Conservation (phyloP, 1,284 basidiomycete species). For the Ustilago vetiveriae region DNA sequence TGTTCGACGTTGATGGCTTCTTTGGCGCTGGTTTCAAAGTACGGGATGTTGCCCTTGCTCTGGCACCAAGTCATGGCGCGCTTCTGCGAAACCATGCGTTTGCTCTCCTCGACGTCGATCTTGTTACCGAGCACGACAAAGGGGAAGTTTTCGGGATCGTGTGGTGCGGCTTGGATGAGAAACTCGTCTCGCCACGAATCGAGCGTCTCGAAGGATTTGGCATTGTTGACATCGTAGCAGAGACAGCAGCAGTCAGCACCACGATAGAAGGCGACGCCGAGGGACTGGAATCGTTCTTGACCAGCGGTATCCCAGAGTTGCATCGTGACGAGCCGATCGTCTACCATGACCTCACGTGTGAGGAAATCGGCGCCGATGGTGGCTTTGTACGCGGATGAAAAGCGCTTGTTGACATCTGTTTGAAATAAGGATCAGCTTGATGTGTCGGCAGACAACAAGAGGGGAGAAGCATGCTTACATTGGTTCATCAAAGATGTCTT, state of each 20-base stretch:
- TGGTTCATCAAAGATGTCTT: slow-evolving; percentile 99
- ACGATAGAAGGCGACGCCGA: slow-evolving; percentile 98
- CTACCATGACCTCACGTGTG: slow-evolving; percentile 98
- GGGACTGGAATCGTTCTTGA: slow-evolving; percentile 98
- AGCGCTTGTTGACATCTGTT: slow-evolving; percentile 93
- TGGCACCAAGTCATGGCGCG: slow-evolving; percentile 99
- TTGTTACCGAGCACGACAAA: slow-evolving; percentile 94
- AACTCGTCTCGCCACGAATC: slow-evolving; percentile 67
- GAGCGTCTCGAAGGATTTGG: slow-evolving; percentile 93
- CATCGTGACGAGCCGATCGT: slow-evolving; percentile 98
- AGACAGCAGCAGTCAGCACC: slow-evolving; percentile 99
- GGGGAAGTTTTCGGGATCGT: slow-evolving; percentile 98
- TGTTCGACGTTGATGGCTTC: slow-evolving; percentile 99
- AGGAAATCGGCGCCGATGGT: slow-evolving; percentile 71
- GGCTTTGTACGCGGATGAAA: slow-evolving; percentile 96
- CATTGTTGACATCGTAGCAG: slow-evolving; percentile 93
- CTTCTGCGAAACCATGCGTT: slow-evolving; percentile 98
- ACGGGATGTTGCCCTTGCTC: slow-evolving; percentile 98
- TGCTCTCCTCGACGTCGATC: slow-evolving; percentile 99
- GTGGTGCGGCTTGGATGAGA: slow-evolving; percentile 82
- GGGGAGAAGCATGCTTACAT: slow-evolving; percentile 68
- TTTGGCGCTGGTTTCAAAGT: slow-evolving; percentile 99
- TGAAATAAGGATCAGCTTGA: not conserved
- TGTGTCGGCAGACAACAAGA: not conserved
- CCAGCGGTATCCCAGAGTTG: slow-evolving; percentile 98